Evolutionary conservation across 768 basidiomycete genomes (phyloP), one percentile per base, ranked within the genome.

Genomic region (Amanita rubescens): DNA sequence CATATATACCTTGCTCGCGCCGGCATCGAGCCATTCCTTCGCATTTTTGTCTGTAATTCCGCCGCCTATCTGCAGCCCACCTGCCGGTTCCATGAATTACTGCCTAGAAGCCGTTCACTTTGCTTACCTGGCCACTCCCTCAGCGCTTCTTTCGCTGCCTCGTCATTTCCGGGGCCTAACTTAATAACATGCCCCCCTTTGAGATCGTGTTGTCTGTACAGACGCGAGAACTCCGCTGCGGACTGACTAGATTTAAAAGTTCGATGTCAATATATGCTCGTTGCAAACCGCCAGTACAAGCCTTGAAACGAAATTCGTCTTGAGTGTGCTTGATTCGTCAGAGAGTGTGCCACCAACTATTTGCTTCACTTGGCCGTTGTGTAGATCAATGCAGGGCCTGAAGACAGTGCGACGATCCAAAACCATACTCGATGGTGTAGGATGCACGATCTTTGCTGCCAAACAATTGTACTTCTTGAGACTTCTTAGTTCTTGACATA

Each of bases 181-280:
- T 95, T 98, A 59, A 99, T 98, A 37, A 99, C 83, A 77, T 99
- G 96, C 1, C 92, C 95, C 0, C 95, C 96, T 52, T 75, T 71
- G 1, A 99, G 75, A 32, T 74, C 67, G 60, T 92, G 69, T 22
- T 76, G 57, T 58, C 71, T 79, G 65, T 98, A 99, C 38, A 97
- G 72, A 20, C 74, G 71, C 0, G 94, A 90, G 66, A 88, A 98
- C 59, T 88, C 80, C 5, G 74, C 79, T 32, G 96, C 78, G 5
- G 87, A 81, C 62, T 91, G 80, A 57, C 92, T 93, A 64, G 45
- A 53, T 53, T 49, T 49, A 54, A 53, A 27, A 45, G 24, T 17
- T 37, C 49, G 6, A 51, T 53, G 57, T 56, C 49, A 63, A 49
- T 56, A 54, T 41, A 33, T 1, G 15, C 10, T 5, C 11, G 53